Evolutionary conservation across 306 rosid species (phyloP).

Genomic region (Prunus salicina): DNA sequence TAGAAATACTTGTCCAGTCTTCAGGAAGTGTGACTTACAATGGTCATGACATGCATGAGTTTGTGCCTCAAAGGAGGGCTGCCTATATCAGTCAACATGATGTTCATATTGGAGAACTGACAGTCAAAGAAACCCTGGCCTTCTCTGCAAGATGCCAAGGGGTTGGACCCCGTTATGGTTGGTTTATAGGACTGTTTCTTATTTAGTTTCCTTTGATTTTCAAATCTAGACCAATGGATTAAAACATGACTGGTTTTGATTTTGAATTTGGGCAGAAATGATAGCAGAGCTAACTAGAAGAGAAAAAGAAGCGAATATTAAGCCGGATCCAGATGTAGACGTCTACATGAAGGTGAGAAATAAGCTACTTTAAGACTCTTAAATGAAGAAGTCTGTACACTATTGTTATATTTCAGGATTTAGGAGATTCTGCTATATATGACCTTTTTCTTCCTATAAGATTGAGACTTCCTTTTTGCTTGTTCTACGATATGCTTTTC

Average conservation of each 20-base stretch:
- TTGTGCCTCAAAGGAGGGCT: constrained; percentile 17
- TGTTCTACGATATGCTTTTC: neutral
- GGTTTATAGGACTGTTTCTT: neutral
- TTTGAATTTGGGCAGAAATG: constrained; percentile 3
- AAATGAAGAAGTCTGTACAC: neutral
- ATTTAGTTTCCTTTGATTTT: neutral
- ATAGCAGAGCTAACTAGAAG: constrained; percentile 20
- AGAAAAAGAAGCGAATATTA: constrained; percentile 14
- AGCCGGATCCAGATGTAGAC: constrained; percentile 25
- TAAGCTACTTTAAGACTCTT: neutral
- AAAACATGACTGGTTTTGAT: neutral
- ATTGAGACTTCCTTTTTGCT: too few species aligned
- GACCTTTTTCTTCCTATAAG: too few species aligned
- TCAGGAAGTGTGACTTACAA: constrained; percentile 24
- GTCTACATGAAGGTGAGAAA: constrained; percentile 27
- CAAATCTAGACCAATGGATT: neutral
- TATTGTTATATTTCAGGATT: neutral
- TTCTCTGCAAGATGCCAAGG: constrained; percentile 31
- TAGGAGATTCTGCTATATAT: neutral
- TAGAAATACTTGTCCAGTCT: neutral
- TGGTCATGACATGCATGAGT: constrained; percentile 23
- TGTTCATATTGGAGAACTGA: constrained; percentile 24
- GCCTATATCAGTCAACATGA: constrained; percentile 25
- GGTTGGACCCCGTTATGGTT: constrained; percentile 25
- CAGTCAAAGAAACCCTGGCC: constrained; percentile 19